phyloP scores from a whole-genome alignment of 2,329 filamentous ascomycete species.

The Plectosphaerella sp. region DNA sequence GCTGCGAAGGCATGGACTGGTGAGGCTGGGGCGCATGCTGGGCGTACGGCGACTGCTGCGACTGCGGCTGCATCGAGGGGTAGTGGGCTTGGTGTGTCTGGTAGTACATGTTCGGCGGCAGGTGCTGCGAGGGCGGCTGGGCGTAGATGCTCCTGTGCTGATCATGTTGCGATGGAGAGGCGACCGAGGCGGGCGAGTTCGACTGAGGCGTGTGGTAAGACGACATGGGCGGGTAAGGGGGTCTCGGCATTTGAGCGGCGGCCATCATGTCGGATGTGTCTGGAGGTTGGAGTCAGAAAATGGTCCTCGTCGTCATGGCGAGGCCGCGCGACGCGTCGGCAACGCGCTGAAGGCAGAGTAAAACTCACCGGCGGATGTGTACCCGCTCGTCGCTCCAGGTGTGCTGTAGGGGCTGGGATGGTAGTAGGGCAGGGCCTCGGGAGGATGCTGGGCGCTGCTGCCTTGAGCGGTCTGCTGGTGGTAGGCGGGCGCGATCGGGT shows the following conservation, averaged over 20 bases:
- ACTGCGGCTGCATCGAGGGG: constrained; percentile 62
- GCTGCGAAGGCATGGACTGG: constrained; percentile 58
- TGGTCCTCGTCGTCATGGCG: neutral
- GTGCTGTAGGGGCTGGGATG: constrained; percentile 82
- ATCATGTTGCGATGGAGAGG: constrained; percentile 84
- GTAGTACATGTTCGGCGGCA: constrained; percentile 79
- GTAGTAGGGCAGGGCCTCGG: constrained; percentile 68
- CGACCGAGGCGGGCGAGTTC: constrained; percentile 88
- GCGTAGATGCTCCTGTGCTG: constrained; percentile 85
- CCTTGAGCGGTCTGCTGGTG: constrained; percentile 57
- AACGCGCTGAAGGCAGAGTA: constrained; percentile 2
- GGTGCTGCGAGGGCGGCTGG: constrained; percentile 72
- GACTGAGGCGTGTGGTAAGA: constrained; percentile 88
- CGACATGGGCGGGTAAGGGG: constrained; percentile 78
- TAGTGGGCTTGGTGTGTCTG: constrained; percentile 55
- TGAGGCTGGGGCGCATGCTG: constrained; percentile 50
- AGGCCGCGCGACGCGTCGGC: constrained; percentile 8
- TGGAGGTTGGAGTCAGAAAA: constrained; percentile 20
- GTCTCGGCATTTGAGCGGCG: constrained; percentile 64
- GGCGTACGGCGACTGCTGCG: constrained; percentile 54
- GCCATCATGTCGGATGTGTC: constrained; percentile 66
- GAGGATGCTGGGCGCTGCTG: constrained; percentile 55
- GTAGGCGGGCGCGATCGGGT: constrained; percentile 64
- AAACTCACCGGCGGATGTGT: constrained; percentile 77
- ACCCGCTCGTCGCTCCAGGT: constrained; percentile 75